phyloP scores from a whole-genome alignment of 129 eudicot species.

The Flaveria robusta region DNA sequence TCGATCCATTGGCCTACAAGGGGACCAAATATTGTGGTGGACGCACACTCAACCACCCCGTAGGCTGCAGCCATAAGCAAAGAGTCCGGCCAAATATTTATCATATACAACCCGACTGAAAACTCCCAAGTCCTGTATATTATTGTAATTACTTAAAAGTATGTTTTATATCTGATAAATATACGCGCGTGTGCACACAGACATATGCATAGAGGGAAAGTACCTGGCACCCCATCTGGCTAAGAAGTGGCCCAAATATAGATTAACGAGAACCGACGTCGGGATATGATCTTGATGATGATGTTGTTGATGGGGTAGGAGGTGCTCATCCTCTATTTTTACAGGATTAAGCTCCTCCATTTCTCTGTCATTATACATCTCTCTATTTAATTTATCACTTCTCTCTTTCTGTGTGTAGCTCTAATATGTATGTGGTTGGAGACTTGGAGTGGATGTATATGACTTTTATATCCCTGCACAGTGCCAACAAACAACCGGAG shows the following conservation, averaged over 20 bases:
- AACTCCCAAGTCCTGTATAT: conserved; percentile 86
- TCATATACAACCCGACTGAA: conserved; percentile 95
- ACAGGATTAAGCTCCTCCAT: conserved; percentile 11
- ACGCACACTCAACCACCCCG: conserved; percentile 82
- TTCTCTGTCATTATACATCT: conserved; percentile 6
- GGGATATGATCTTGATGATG: conserved; percentile 17
- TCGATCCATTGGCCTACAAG: conserved; percentile 73
- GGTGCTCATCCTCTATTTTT: conserved; percentile 18
- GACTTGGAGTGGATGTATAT: background rate
- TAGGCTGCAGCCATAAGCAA: conserved; percentile 84
- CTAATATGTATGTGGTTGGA: background rate
- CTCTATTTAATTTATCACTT: background rate
- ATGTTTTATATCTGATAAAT: background rate
- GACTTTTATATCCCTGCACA: background rate
- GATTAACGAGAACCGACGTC: background rate
- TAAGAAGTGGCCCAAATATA: conserved; percentile 14
- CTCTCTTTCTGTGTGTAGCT: too few relatives aligned
- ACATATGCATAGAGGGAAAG: background rate
- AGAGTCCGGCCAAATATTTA: conserved; percentile 85
- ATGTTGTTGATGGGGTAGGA: conserved; percentile 27
- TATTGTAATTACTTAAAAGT: conserved; percentile 3
- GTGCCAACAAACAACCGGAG: background rate
- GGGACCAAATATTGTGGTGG: conserved; percentile 81
- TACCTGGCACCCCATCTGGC: conserved; percentile 20
- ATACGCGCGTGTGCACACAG: too few relatives aligned